phyloP scores from a whole-genome alignment of 2,329 filamentous ascomycete species.

The Xylaria sp. region DNA sequence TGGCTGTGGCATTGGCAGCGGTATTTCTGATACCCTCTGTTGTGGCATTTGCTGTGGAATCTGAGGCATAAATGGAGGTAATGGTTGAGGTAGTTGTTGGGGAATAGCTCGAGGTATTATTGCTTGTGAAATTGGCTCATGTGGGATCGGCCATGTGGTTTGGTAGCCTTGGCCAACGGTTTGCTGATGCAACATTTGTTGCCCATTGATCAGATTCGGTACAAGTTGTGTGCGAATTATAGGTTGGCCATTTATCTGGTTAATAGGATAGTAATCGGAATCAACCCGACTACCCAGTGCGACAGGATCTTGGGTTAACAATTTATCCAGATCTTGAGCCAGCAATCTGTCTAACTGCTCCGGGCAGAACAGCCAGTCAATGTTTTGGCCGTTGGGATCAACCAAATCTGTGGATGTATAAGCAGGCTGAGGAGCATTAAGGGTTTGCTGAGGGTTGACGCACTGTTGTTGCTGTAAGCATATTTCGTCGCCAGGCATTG shows the following conservation, averaged over 20 bases:
- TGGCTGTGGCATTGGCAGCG: neutral
- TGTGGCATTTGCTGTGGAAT: too few relatives aligned
- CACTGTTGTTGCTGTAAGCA: slow-evolving; percentile 2
- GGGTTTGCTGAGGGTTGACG: slow-evolving; percentile 2
- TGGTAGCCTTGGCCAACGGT: slow-evolving; percentile 11
- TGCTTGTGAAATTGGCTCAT: neutral
- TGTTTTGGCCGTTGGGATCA: neutral
- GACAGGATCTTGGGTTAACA: neutral
- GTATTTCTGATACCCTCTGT: neutral
- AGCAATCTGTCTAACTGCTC: neutral
- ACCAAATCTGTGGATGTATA: neutral
- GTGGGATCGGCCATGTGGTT: neutral
- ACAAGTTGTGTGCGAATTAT: neutral
- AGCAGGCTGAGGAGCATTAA: neutral
- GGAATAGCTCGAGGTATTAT: neutral
- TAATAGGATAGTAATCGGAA: neutral
- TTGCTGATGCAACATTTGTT: slow-evolving; percentile 3
- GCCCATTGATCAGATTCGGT: neutral
- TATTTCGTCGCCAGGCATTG: neutral
- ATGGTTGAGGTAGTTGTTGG: neutral
- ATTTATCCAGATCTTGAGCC: neutral
- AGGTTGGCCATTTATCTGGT: neutral
- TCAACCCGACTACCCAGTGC: neutral
- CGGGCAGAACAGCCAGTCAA: neutral
- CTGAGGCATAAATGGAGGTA: neutral